Conservation (phyloP, 2,329 filamentous ascomycete species). For the Tolypocladium inflatum region DNA sequence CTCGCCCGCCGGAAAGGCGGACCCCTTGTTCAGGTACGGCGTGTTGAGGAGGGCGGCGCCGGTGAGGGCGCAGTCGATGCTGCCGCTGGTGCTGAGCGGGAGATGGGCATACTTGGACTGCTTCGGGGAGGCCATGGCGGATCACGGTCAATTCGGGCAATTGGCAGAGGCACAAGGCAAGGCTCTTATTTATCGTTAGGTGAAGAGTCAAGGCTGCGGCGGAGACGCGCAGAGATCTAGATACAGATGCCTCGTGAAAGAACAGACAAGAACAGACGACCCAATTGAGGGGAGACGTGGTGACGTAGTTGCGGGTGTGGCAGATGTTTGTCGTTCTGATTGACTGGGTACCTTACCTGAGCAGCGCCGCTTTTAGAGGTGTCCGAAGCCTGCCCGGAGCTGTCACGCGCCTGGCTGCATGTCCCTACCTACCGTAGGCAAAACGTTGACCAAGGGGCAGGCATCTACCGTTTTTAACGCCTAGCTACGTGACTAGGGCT, state of each 20-base stretch:
- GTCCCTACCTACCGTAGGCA: too few species aligned
- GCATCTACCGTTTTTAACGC: too few species aligned
- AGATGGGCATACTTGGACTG: constrained; percentile 19
- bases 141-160: background rate
- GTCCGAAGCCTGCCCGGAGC: too few species aligned
- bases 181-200: background rate
- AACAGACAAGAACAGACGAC: background rate
- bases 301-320: background rate
- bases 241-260: background rate
- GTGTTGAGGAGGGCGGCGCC: constrained; percentile 25
- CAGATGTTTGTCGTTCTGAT: too few species aligned
- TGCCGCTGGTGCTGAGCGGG: constrained; percentile 24
- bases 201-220: background rate
- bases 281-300: background rate
- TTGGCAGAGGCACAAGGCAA: background rate
- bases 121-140: constrained; percentile 4
- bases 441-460: too few species aligned
- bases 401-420: too few species aligned
- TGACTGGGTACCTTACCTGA: too few species aligned
- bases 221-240: background rate
- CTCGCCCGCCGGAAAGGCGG: constrained; percentile 63
- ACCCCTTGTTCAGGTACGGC: constrained; percentile 65
- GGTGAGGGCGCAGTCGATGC: constrained; percentile 25
- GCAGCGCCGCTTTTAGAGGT: too few species aligned
- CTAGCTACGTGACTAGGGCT: too few species aligned